These are phyloP conservation scores for Rehmannia glutinosa DNA, from an alignment of 257 asterid genomes.

Conservation along the genomic window DNA sequence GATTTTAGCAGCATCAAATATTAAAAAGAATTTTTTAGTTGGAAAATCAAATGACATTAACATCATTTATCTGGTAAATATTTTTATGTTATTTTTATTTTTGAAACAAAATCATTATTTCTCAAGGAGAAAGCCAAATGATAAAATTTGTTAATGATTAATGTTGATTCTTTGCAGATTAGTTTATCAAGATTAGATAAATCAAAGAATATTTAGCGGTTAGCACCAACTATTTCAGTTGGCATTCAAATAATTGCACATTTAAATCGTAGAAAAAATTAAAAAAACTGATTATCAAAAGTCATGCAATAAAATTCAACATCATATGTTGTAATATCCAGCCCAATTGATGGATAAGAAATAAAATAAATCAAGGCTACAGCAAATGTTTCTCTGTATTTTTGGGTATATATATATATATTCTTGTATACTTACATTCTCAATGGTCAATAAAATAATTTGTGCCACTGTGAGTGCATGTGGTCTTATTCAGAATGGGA, in stretches of 20 bases:
- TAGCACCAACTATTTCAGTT: not conserved
- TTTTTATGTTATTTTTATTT: too few species aligned
- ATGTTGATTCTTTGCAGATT: not conserved
- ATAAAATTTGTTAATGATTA: not conserved
- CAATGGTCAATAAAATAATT: not conserved
- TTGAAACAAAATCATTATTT: too few species aligned
- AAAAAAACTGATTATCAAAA: not conserved
- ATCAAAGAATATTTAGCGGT: not conserved
- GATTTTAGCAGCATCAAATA: too few species aligned
- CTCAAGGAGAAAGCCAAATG: too few species aligned
- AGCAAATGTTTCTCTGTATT: not conserved
- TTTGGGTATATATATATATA: not conserved
- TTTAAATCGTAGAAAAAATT: not conserved
- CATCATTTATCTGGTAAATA: too few species aligned
- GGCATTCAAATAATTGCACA: not conserved
- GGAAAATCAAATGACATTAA: too few species aligned
- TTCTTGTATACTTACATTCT: not conserved
- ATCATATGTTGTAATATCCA: not conserved
- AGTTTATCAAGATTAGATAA: slow-evolving; percentile 6
- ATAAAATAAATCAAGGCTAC: not conserved
- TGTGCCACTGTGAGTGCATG: not conserved
- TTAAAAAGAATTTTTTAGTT: too few species aligned
- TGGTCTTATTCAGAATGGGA: slow-evolving; percentile 4
- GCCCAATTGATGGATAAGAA: not conserved
- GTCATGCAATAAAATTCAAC: not conserved